Evolutionary conservation across 2,329 filamentous ascomycete genomes (phyloP), one percentile per base, ranked within the genome.

Genomic region (Aspergillus brasiliensis): DNA sequence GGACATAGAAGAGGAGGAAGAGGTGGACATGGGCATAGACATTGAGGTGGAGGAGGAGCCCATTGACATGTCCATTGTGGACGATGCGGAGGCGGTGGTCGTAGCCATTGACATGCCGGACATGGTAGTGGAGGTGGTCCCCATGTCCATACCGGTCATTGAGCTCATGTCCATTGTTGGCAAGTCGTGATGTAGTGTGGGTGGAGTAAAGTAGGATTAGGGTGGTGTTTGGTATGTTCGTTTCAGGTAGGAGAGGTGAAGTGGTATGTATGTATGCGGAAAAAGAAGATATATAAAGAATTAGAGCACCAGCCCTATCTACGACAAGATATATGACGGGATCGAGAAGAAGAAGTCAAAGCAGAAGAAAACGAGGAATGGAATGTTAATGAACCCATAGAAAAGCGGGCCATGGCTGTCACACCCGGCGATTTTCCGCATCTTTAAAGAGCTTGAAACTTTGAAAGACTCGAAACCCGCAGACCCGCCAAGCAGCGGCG

Each of bases 41-140:
- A 25, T 27, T 1, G 44, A 48, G 17, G 62, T 64, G 5, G 57
- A 59, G 13, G 65, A 34, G 31, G 31, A 15, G 31, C 31, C 67
- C 76, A 78, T 77, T 27, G 67, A 40, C 77, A 78, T 77, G 27
- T 63, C 56, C 61, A 67, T 68, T 11, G 61, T 51, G 49, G 57
- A 42, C 17, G 60, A 51, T 10, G 28, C 48, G 7, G 48, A 57
- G 21, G 56, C 44, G 19, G 62, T 63, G n/a, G 57, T 58, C 15
- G 27, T 63, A 57, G 37, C 17, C 40, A 44, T 44, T 17, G 40
- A 44, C 46, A 48, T 48, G 13, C 40, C 40, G 17, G 46, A 28
- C n/a, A 28, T 28, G 23, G 46, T 28, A 17, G 63, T 63, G n/a
- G 57, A 59, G 17, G 61, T 59, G 17, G 65, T 44, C 6, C 52